Base-by-base conservation (phyloP, 805 yeast genomes). In the Myxozyma vanderwaltii region DNA sequence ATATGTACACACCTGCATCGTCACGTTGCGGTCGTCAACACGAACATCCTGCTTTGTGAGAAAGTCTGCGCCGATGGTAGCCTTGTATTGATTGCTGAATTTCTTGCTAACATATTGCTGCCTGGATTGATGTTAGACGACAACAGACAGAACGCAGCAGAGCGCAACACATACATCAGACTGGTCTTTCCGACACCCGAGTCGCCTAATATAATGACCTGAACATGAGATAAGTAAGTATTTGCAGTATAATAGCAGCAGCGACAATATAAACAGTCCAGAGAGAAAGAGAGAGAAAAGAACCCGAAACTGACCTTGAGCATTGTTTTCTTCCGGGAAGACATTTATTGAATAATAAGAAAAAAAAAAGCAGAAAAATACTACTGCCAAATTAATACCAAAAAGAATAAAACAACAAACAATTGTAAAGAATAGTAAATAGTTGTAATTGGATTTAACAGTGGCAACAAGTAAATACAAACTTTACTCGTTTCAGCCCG, bases 111-210 rank as follows among this genome's bases (percentile, higher is more conserved):
- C 97, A 75, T 90, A 92, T 74, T 92, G 96, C 74, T 92, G 98
- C 70, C 68, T 62, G 44, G 3, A n/a, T n/a, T n/a, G n/a, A n/a
- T n/a, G n/a, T n/a, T n/a, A n/a, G n/a, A n/a, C n/a, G n/a, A n/a
- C n/a, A n/a, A n/a, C n/a, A n/a, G n/a, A n/a, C n/a, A n/a, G n/a
- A n/a, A n/a, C n/a, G n/a, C n/a, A n/a, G n/a, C n/a, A n/a, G n/a
- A n/a, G n/a, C n/a, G n/a, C n/a, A n/a, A n/a, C n/a, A 63, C 70
- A 38, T 44, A 68, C 96, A 92, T 91, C 66, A 92, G 78, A 2
- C 97, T 90, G 29, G 98, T 92, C 78, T 92, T 92, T 27, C 99
- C 99, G 48, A 94, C 98, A 55, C 98, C 98, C 1, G 96, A 88
- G 74, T 94, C 98, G 41, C 99, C 99, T 55, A 92, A 80, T 56